A percentile compares a stretch with the other conserved stretches of the same genome.
Evolutionary conservation across 371 early-diverging fungal genomes (phyloP).

Genomic region (Rhizopus stolonifer): DNA sequence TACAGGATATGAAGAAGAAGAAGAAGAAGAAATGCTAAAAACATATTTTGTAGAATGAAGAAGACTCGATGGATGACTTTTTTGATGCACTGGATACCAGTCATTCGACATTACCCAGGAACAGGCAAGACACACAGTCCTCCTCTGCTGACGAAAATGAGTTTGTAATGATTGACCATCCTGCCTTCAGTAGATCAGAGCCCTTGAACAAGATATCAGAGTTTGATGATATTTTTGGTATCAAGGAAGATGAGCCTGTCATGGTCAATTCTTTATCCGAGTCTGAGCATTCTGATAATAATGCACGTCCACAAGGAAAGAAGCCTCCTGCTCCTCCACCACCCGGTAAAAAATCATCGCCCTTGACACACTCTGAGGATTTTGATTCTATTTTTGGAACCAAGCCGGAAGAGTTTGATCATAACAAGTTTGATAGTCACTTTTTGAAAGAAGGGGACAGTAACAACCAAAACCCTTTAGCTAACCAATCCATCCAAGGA

Average conservation of each 20-base stretch:
- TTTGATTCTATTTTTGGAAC: conserved; percentile 19
- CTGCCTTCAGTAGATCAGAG: conserved; percentile 1
- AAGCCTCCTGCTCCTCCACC: conserved; percentile 20
- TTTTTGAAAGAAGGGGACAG: neutral
- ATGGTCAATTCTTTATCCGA: conserved; percentile 13
- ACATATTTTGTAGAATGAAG: neutral
- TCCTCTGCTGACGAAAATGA: conserved; percentile 16
- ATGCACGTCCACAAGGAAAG: conserved; percentile 5
- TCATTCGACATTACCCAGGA: neutral
- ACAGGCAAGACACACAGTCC: neutral
- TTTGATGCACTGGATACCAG: conserved; percentile 20
- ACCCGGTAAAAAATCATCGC: conserved; percentile 2
- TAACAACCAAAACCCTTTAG: neutral
- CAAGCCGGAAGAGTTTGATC: neutral
- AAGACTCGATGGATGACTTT: conserved; percentile 18
- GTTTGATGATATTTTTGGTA: neutral
- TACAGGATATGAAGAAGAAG: neutral
- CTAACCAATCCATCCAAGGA: neutral
- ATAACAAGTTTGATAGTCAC: neutral
- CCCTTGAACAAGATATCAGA: neutral
- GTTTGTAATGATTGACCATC: conserved; percentile 28
- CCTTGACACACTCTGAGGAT: conserved; percentile 3
- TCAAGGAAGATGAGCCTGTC: conserved; percentile 19
- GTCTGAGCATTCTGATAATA: conserved; percentile 8
- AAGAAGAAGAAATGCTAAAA: neutral